phyloP scores from a whole-genome alignment of 23 red algal genomes.

The Gracilaria caudata region DNA sequence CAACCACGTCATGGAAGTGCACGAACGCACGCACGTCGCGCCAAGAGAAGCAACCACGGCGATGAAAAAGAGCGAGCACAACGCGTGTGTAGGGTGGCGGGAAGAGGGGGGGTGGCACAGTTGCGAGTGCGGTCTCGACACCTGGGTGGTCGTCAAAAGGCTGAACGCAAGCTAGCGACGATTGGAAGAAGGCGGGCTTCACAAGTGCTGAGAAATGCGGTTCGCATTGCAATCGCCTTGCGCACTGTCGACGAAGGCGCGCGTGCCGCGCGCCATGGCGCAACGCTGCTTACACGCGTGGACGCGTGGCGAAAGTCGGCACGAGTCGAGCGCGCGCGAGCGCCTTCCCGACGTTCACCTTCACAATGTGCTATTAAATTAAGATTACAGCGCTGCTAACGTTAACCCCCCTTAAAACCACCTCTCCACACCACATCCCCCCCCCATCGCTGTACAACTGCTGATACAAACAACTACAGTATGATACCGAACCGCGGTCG shows the following conservation, averaged over 20 bases:
- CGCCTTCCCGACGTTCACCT: too few relatives aligned
- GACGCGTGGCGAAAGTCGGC: background rate
- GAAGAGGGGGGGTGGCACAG: background rate
- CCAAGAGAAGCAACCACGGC: background rate
- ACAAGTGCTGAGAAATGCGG: background rate
- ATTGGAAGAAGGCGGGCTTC: background rate
- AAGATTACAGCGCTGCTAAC: too few relatives aligned
- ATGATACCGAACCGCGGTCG: too few relatives aligned
- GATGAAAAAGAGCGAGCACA: background rate
- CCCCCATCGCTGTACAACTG: too few relatives aligned
- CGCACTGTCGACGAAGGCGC: background rate
- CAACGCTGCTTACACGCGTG: background rate
- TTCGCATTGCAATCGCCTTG: background rate
- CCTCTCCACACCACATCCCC: too few relatives aligned
- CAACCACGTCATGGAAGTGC: slow-evolving; percentile 15
- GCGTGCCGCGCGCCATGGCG: background rate
- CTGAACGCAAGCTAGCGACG: background rate
- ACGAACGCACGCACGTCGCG: background rate
- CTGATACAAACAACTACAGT: too few relatives aligned
- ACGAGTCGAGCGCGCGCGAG: background rate
- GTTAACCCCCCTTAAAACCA: too few relatives aligned
- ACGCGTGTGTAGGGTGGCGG: background rate
- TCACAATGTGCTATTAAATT: too few relatives aligned
- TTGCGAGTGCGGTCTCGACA: too few relatives aligned
- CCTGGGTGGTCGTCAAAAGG: background rate